Percentiles rank a stretch among this genome's conserved stretches.
Conservation (phyloP, 176 grass and related monocot species). For the Avena eriantha region DNA sequence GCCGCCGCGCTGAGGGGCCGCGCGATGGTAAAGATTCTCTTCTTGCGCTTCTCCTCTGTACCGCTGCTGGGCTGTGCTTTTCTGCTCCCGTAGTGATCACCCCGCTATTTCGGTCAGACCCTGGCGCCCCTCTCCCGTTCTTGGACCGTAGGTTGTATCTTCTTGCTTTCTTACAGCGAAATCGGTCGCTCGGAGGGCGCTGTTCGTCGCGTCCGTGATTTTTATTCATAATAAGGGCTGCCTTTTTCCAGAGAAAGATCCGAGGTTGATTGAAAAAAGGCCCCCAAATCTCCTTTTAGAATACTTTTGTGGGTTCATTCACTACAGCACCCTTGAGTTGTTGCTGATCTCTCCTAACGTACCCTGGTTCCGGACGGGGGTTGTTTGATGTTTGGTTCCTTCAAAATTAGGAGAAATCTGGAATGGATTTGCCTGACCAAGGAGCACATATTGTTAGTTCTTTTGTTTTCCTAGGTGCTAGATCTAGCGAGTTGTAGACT, state of each 20-base stretch:
- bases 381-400: neutral
- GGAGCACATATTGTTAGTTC: no score
- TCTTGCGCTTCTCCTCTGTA: neutral
- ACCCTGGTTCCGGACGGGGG: neutral
- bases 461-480: no score
- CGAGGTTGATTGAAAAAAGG: neutral
- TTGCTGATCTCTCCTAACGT: neutral
- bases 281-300: neutral
- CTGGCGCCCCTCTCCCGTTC: neutral
- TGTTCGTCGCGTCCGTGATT: neutral
- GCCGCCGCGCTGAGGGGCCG: neutral
- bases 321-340: neutral
- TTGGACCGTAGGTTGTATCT: neutral
- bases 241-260: neutral
- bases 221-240: neutral
- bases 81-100: neutral
- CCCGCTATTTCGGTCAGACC: neutral
- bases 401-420: neutral
- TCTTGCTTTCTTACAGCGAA: neutral
- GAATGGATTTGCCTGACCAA: neutral
- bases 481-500: no score
- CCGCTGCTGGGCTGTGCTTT: neutral
- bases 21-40: neutral
- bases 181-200: neutral
- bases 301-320: neutral